Evolutionary conservation across 768 basidiomycete genomes (phyloP).

Genomic region (Dictyophora rubrovolvata): DNA sequence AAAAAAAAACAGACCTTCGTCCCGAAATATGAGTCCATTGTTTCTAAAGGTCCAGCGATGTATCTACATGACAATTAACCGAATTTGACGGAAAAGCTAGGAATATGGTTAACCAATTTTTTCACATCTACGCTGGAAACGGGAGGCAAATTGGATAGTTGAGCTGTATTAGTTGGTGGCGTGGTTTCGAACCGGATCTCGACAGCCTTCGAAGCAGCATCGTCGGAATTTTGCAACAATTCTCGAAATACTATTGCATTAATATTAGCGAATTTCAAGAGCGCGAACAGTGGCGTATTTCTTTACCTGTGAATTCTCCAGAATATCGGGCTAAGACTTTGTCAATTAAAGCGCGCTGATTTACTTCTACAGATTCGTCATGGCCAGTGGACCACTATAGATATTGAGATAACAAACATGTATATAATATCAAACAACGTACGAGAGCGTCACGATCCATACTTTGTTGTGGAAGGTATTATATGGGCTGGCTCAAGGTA

Average conservation of each 20-base stretch:
- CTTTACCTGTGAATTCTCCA: slow-evolving; percentile 76
- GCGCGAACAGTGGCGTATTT: slow-evolving; percentile 4
- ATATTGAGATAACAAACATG: not conserved
- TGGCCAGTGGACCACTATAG: slow-evolving; percentile 46
- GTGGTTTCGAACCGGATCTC: slow-evolving; percentile 76
- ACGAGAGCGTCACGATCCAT: slow-evolving; percentile 6
- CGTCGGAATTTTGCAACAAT: slow-evolving; percentile 92
- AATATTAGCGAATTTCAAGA: not conserved
- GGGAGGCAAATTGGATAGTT: slow-evolving; percentile 11
- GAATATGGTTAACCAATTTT: slow-evolving; percentile 13
- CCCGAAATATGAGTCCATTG: slow-evolving; percentile 72
- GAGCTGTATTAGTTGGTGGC: slow-evolving; percentile 26
- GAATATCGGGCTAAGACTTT: slow-evolving; percentile 94
- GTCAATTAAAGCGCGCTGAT: slow-evolving; percentile 93
- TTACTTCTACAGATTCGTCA: slow-evolving; percentile 82
- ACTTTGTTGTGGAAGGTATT: not conserved
- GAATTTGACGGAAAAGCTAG: slow-evolving; percentile 37
- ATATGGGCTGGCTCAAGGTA: not conserved
- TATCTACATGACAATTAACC: slow-evolving; percentile 35
- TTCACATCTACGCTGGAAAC: slow-evolving; percentile 45
- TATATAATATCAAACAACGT: not conserved
- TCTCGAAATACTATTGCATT: slow-evolving; percentile 54
- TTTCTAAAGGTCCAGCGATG: slow-evolving; percentile 81
- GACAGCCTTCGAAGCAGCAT: slow-evolving; percentile 65
- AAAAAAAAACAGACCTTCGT: slow-evolving; percentile 33